A percentile compares a stretch with the other conserved stretches of the same genome.
These are phyloP conservation scores for Taphrina populina DNA, from an alignment of 1,139 yeast species.

Conservation along the genomic window DNA sequence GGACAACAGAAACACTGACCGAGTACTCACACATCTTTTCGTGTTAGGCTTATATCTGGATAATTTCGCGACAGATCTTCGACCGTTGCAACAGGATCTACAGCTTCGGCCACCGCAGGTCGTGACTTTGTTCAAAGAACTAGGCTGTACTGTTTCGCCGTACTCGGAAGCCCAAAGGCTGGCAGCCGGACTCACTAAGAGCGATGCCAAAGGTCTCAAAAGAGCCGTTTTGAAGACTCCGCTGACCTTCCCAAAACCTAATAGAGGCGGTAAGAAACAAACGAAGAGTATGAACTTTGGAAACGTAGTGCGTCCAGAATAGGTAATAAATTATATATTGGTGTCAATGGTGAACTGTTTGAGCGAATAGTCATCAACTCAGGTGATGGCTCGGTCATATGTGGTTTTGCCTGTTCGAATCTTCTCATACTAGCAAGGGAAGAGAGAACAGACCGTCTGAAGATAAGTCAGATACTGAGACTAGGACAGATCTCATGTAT, in stretches of 20 bases:
- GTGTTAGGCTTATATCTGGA: slow-evolving; percentile 73
- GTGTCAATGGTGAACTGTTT: too few relatives aligned
- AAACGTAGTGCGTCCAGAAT: too few relatives aligned
- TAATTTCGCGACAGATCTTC: slow-evolving; percentile 68
- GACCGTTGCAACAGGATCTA: slow-evolving; percentile 81
- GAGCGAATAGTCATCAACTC: too few relatives aligned
- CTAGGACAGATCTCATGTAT: too few relatives aligned
- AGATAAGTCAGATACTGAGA: too few relatives aligned
- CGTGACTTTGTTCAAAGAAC: slow-evolving; percentile 62
- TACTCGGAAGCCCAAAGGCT: slow-evolving; percentile 80
- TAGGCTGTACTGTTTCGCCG: slow-evolving; percentile 77
- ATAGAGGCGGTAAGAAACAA: slow-evolving; percentile 14
- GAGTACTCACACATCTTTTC: slow-evolving; percentile 73
- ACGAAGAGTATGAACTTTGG: too few relatives aligned
- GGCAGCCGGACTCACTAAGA: slow-evolving; percentile 72
- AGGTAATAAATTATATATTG: too few relatives aligned
- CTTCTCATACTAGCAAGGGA: too few relatives aligned
- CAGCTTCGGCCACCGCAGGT: slow-evolving; percentile 62
- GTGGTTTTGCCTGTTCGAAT: too few relatives aligned
- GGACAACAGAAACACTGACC: slow-evolving; percentile 68
- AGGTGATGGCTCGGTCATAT: too few relatives aligned
- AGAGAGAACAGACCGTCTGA: too few relatives aligned
- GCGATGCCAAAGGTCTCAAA: slow-evolving; percentile 65
- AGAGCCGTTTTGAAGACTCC: slow-evolving; percentile 86
- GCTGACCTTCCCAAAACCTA: slow-evolving; percentile 71